Evolutionary conservation across 2,329 filamentous ascomycete genomes (phyloP).

Genomic region (Geosmithia putterillii): DNA sequence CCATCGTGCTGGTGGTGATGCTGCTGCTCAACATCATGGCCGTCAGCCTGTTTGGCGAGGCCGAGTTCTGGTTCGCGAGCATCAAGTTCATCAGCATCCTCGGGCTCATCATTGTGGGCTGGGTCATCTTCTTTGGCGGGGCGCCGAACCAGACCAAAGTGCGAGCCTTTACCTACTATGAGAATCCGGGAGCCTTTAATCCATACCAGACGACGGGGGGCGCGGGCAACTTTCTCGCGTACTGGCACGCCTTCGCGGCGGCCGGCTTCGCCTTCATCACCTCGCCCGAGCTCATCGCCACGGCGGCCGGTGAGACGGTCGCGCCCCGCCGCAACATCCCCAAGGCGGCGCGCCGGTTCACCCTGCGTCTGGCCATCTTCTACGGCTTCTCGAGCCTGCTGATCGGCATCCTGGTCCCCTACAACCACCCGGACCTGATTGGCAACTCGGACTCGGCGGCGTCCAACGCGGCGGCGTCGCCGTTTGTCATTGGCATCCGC

Average conservation of each 20-base stretch:
- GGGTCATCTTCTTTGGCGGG: constrained; percentile 45
- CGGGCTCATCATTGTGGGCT: constrained; percentile 41
- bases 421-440: constrained; percentile 50
- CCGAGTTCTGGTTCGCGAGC: constrained; percentile 49
- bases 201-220: constrained; percentile 31
- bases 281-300: constrained; percentile 49
- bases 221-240: constrained; percentile 43
- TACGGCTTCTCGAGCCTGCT: constrained; percentile 51
- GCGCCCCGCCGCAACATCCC: constrained; percentile 55
- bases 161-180: constrained; percentile 28
- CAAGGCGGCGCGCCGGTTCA: constrained; percentile 48
- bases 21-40: constrained; percentile 44
- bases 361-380: constrained; percentile 50
- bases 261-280: constrained; percentile 51
- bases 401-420: constrained; percentile 51
- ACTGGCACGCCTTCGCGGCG: constrained; percentile 43
- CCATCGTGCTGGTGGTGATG: constrained; percentile 41
- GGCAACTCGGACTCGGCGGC: constrained; percentile 27
- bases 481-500: constrained; percentile 57
- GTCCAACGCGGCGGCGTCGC: constrained; percentile 40
- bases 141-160: constrained; percentile 34
- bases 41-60: constrained; percentile 45
- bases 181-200: constrained; percentile 29
- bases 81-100: constrained; percentile 48
- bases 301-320: constrained; percentile 53